Evolutionary conservation across 2,329 filamentous ascomycete species (phyloP), one percentile per base, ranked within the genome.

Genomic region (Phialophora expanda): DNA sequence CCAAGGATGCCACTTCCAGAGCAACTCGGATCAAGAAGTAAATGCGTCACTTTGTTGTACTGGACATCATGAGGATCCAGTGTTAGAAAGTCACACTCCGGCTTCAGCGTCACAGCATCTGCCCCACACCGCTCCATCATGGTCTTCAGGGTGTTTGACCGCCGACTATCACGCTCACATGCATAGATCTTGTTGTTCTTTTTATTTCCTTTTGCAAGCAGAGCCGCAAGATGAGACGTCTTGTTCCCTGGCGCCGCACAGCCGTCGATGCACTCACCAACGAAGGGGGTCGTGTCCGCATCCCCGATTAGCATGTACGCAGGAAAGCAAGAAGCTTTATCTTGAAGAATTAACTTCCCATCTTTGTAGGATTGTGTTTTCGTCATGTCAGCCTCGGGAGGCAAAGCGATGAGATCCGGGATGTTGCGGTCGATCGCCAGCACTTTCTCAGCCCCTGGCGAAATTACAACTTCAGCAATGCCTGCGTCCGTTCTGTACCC

Each of bases 161-260:
- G 86, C 26, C 80, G 78, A 28, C 81, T 79, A 74, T 96, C 90
- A 73, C 91, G 90, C 75, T 96, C 92, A 73, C 92, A 95, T 0
- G 92, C 92, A 70, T 88, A 88, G 26, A 99, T 89, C 38, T 56
- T 70, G 41, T 55, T 56, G 14, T 53, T 55, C 7, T 26, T 26
- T 14, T 17, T 7, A 2, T n/a, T 34, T 6, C 66, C 64, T 61
- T 72, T 71, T 3, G 75, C 75, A 1, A 95, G 74, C 4, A 97
- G 86, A 1, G 92, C 90, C 0, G 93, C 93, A 55, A 96, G 80
- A 76, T 98, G 95, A 7, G 94, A 98, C 1, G 95, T 98, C 79
- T 99, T 99, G 78, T 99, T 99, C 5, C 95, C 95, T 1, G 95
- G 95, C 0, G 95, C 95, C 0, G 95, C 92, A 76, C 94, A 98